Conservation (phyloP, 1,284 basidiomycete genomes). For the Macrocybe sp. region DNA sequence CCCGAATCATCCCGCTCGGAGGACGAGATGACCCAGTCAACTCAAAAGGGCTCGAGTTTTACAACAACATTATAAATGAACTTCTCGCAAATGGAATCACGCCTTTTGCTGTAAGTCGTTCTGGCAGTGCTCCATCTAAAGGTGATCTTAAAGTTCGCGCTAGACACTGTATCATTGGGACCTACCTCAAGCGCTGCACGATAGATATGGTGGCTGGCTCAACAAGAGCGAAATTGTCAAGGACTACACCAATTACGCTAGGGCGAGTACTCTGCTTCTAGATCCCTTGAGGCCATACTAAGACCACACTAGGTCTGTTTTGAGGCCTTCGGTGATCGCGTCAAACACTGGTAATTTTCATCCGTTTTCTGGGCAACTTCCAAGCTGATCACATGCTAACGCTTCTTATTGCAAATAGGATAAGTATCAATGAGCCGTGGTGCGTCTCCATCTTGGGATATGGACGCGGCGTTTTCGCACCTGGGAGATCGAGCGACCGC, state of each 20-base stretch:
- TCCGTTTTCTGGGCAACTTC: constrained; percentile 3
- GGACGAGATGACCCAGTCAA: constrained; percentile 74
- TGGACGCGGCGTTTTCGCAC: constrained; percentile 65
- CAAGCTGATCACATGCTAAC: constrained; percentile 16
- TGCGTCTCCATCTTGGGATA: constrained; percentile 70
- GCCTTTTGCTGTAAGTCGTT: constrained; percentile 60
- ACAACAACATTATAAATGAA: constrained; percentile 65
- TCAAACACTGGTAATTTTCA: constrained; percentile 61
- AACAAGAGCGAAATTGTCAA: constrained; percentile 60
- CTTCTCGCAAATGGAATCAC: constrained; percentile 60
- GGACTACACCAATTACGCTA: constrained; percentile 62
- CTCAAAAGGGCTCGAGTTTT: constrained; percentile 63
- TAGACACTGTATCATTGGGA: constrained; percentile 82
- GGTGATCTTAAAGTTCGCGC: constrained; percentile 1
- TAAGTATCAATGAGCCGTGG: constrained; percentile 76
- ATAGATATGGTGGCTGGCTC: constrained; percentile 74
- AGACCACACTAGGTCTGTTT: constrained; percentile 53
- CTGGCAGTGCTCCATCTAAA: background rate
- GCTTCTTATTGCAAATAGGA: constrained; percentile 30
- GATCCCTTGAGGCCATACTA: constrained; percentile 4
- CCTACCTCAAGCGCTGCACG: constrained; percentile 65
- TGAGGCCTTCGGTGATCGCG: constrained; percentile 72
- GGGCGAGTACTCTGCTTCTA: constrained; percentile 26
- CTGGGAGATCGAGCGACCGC: constrained; percentile 65
- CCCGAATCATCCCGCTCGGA: constrained; percentile 70